Evolutionary conservation across 768 basidiomycete species (phyloP), one percentile per base, ranked within the genome.

Genomic region (Clitopilus passeckerianus): DNA sequence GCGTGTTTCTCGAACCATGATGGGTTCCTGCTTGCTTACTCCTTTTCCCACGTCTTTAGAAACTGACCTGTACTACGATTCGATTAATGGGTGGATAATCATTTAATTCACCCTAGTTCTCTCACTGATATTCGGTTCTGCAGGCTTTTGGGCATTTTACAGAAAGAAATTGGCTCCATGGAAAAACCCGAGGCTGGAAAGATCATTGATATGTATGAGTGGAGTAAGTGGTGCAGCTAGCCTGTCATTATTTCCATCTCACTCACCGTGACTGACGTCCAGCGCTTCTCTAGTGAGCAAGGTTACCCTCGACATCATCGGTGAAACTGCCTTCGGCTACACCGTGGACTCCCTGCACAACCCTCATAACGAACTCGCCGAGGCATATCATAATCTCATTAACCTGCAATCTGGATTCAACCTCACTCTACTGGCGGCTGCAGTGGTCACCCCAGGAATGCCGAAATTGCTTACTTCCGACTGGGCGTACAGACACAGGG

Each of bases 251-350:
- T 12, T 27, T 34, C 16, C 35, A 14, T 59, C 20, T 20, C 15
- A 9, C n/a, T n/a, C n/a, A n/a, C n/a, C n/a, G n/a, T n/a, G n/a
- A n/a, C n/a, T n/a, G n/a, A n/a, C n/a, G n/a, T n/a, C n/a, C 9
- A 33, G 5, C 53, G 53, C 6, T 23, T 16, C 24, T 8, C 14
- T 50, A 81, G 80, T 81, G 75, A 77, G 77, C 63, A 82, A 80
- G 69, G 77, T 77, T 0, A 82, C 81, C 0, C 72, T 84, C 9
- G 81, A 84, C 61, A 80, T 82, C 57, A 82, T 83, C 46, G 81
- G 80, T 66, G 72, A 73, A 6, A 78, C 80, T 12, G 80, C 78
- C 0, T 81, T 83, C 57, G 79, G 78, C 15, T 83, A 83, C 65
- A 66, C 70, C 34, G 61, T 79, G 5, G 75, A 81, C 61, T 76